Conservation (phyloP, 345 rosid species). For the rapeseed (Brassica napus) region DNA sequence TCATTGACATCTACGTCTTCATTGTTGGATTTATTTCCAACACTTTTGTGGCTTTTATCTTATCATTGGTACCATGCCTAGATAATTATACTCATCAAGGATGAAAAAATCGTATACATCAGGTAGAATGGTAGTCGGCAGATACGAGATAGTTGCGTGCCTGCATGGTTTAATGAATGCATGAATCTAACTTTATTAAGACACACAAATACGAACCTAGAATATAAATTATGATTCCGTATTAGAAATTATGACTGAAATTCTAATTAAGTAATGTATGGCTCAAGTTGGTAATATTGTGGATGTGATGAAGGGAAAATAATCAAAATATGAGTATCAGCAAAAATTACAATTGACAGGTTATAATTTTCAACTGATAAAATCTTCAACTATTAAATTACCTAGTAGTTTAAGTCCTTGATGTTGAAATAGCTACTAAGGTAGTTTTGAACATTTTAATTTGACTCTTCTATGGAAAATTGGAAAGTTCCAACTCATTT, state of each 20-base stretch:
- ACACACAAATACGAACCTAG: not conserved
- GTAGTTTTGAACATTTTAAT: not conserved
- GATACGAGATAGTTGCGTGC: not conserved
- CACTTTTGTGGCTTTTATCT: slow-evolving; percentile 21
- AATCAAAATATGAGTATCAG: not conserved
- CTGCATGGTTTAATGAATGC: not conserved
- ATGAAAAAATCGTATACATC: not conserved
- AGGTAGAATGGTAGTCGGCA: not conserved
- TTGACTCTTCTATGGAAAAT: not conserved
- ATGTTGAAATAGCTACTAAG: not conserved
- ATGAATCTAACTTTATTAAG: not conserved
- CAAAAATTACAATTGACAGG: not conserved
- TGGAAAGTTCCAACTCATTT: not conserved
- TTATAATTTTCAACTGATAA: not conserved
- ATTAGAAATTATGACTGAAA: not conserved
- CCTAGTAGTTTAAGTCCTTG: not conserved
- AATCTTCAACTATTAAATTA: not conserved
- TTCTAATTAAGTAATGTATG: not conserved
- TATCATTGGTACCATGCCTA: not conserved
- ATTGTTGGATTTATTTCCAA: slow-evolving; percentile 24
- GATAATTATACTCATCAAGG: not conserved
- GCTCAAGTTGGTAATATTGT: not conserved
- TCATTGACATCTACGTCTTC: slow-evolving; percentile 23
- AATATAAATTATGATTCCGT: not conserved
- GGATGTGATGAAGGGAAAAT: not conserved